A percentile compares a stretch with the other conserved stretches of the same genome.
These are phyloP conservation scores for Pythium coloratum DNA, from an alignment of 352 stramenopile species.

Conservation along the genomic window DNA sequence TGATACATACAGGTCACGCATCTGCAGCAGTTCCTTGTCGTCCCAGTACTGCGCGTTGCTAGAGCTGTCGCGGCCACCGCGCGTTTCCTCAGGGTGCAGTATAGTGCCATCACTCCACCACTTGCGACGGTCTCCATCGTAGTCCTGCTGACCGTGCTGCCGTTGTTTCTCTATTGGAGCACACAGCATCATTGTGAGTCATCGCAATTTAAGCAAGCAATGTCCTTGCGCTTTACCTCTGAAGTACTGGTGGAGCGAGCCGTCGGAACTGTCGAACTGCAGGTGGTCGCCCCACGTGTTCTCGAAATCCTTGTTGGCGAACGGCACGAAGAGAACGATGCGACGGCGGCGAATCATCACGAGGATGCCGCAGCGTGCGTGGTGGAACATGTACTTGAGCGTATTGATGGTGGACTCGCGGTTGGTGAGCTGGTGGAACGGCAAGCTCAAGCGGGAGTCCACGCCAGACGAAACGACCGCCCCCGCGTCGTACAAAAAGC, in stretches of 20 bases:
- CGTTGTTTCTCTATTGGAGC: constrained; percentile 60
- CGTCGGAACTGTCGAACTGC: constrained; percentile 89
- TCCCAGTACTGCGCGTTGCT: constrained; percentile 90
- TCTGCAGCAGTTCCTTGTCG: constrained; percentile 95
- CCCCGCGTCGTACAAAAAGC: constrained; percentile 60
- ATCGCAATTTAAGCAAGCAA: not conserved
- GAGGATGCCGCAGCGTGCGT: constrained; percentile 99
- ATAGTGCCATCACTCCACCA: constrained; percentile 99
- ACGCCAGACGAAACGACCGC: constrained; percentile 56
- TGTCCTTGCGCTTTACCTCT: constrained; percentile 34
- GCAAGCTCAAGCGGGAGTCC: constrained; percentile 88
- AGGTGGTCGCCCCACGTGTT: constrained; percentile 96
- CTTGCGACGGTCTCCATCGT: constrained; percentile 81
- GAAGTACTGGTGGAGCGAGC: constrained; percentile 92
- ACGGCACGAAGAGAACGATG: constrained; percentile 96
- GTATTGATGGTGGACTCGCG: constrained; percentile 93
- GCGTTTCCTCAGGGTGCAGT: constrained; percentile 92
- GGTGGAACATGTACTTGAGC: constrained; percentile 97
- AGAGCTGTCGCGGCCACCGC: not conserved
- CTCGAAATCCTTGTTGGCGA: constrained; percentile 96
- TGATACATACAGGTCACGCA: constrained; percentile 91
- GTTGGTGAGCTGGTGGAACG: constrained; percentile 90
- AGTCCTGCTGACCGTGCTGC: constrained; percentile 79
- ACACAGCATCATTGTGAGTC: no score
- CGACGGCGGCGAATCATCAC: constrained; percentile 97